phyloP scores from a whole-genome alignment of 2,329 filamentous ascomycete species.

The Cladophialophora carrionii region DNA sequence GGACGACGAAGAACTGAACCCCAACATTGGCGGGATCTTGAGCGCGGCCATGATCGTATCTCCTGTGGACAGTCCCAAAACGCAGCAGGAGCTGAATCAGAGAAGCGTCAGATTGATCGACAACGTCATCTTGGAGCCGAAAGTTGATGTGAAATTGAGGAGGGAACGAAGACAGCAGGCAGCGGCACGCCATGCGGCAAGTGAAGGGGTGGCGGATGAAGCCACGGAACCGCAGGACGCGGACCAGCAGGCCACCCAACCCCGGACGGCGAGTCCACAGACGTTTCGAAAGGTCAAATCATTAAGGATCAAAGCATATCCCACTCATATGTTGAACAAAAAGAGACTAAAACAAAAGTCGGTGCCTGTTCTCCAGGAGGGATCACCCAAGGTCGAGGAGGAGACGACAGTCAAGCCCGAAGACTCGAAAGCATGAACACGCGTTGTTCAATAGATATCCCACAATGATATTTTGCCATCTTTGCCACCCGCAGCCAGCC shows the following conservation, averaged over 20 bases:
- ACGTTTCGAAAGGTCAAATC: constrained; percentile 1
- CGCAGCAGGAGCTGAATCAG: constrained; percentile 75
- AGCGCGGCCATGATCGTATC: constrained; percentile 92
- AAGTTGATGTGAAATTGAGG: not conserved
- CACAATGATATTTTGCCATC: constrained; percentile 94
- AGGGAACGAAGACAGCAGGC: constrained; percentile 16
- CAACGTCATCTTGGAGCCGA: constrained; percentile 72
- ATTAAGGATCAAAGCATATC: not conserved
- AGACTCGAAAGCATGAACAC: constrained; percentile 1
- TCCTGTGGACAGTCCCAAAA: constrained; percentile 71
- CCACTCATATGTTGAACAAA: not conserved
- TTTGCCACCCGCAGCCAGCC: constrained; percentile 88
- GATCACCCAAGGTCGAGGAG: not conserved
- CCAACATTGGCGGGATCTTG: constrained; percentile 73
- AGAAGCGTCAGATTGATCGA: constrained; percentile 88
- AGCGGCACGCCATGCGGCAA: not conserved
- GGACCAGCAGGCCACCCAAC: not conserved
- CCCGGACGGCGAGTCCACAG: not conserved
- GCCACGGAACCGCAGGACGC: not conserved
- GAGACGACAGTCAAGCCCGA: not conserved
- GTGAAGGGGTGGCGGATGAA: not conserved
- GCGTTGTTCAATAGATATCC: constrained; percentile 74
- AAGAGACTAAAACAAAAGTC: not conserved
- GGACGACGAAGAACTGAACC: constrained; percentile 74
- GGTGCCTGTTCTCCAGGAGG: not conserved